Evolutionary conservation across 306 rosid species (phyloP), one percentile per base, ranked within the genome.

Genomic region (Sechiopsis laciniata): DNA sequence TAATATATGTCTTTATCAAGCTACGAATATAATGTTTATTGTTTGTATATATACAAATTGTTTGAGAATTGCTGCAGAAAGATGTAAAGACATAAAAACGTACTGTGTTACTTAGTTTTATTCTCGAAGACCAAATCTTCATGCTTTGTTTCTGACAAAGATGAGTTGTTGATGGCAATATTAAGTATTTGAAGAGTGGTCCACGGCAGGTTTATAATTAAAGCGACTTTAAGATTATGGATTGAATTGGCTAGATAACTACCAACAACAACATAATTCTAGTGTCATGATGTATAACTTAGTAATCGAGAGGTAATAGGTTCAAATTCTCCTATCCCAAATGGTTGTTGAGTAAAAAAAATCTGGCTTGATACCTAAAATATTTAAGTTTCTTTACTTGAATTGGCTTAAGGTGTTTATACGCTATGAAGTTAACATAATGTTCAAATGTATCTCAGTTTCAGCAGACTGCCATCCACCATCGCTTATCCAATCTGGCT

Each of bases 401-500:
- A 24, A 54, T 46, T 69, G 24, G 11, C 16, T 16, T 46, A 61
- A 55, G 3, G 15, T 6, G 32, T 69, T 8, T 7, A n/a, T 11
- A 75, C 64, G 61, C 64, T 72, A 5, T 75, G 55, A 29, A 42
- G 17, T 60, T 17, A 21, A 68, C 53, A 45, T 51, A 45, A 12
- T 68, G 54, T 57, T 24, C 19, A 73, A 21, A 55, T 15, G 53
- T 56, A 14, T 9, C n/a, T 59, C 68, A 42, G 48, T 59, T 75
- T 66, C 78, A 55, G 84, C 67, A 32, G 72, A 56, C 74, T 20
- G 62, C 32, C 78, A 20, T 71, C 78, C 73, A 58, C 69, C 88
- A 3, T 71, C 79, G 24, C 74, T 54, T 71, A 77, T 82, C 73
- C 84, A 51, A 24, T 80, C 88, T 29, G 52, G 84, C 56, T 85